Evolutionary conservation across 495 filamentous ascomycete species (phyloP).

Genomic region (Podospora tetraspora): DNA sequence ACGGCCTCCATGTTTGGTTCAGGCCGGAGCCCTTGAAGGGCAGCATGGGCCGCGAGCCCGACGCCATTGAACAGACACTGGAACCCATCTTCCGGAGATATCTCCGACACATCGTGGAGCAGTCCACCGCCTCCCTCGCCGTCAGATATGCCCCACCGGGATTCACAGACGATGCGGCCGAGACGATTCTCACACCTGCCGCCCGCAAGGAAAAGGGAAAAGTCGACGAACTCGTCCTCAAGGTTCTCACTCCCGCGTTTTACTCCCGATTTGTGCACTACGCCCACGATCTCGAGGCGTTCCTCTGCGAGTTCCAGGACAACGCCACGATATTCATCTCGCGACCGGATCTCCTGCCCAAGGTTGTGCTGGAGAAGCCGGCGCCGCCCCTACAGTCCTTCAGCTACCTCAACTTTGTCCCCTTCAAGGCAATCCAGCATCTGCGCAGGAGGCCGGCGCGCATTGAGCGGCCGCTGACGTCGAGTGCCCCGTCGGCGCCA

Average conservation of each 20-base stretch:
- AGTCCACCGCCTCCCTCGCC: conserved; percentile 32
- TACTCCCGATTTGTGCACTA: conserved; percentile 55
- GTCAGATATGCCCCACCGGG: conserved; percentile 50
- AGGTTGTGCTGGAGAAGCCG: conserved; percentile 34
- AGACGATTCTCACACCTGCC: conserved; percentile 34
- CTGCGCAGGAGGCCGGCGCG: conserved; percentile 34
- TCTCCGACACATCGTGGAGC: conserved; percentile 42
- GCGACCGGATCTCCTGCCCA: conserved; percentile 38
- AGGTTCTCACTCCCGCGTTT: conserved; percentile 54
- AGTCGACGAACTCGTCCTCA: conserved; percentile 40
- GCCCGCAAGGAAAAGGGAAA: conserved; percentile 7
- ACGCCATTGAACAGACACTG: conserved; percentile 39
- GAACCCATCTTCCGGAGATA: conserved; percentile 51
- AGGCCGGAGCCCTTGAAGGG: conserved; percentile 50
- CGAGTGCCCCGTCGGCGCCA: conserved; percentile 13
- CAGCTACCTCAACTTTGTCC: conserved; percentile 28
- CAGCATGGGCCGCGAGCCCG: conserved; percentile 47
- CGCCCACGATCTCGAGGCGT: conserved; percentile 44
- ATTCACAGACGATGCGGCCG: conserved; percentile 28
- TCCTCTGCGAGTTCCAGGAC: conserved; percentile 47
- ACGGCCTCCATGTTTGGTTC: conserved; percentile 53
- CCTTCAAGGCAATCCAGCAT: conserved; percentile 34
- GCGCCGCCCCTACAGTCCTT: conserved; percentile 22
- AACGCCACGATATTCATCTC: conserved; percentile 50
- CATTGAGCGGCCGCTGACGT: conserved; percentile 31